phyloP scores from a whole-genome alignment of 1,139 yeast species.

The Candida frijolesensis region DNA sequence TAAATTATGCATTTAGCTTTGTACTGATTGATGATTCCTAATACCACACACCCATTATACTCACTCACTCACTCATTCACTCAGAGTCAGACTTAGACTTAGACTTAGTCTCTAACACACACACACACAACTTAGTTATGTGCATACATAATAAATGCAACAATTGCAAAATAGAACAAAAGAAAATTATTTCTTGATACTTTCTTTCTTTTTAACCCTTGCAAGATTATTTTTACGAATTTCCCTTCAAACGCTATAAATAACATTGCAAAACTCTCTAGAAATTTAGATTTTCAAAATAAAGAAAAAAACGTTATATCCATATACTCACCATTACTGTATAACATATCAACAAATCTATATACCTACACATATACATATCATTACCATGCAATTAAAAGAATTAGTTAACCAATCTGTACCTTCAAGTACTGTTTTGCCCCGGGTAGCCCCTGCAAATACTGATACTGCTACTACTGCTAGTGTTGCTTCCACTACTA shows the following conservation, averaged over 20 bases:
- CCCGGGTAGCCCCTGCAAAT: neutral
- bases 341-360: neutral
- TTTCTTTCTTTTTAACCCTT: neutral
- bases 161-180: slow-evolving; percentile 2
- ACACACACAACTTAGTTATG: neutral
- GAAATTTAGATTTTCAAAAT: neutral
- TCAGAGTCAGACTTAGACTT: neutral
- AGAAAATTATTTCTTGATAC: slow-evolving; percentile 1
- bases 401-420: slow-evolving; percentile 9
- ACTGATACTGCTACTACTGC: neutral
- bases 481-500: neutral
- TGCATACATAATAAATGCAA: neutral
- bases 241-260: neutral
- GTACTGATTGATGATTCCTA: neutral
- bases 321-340: too few species aligned
- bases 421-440: slow-evolving; percentile 1
- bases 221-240: slow-evolving; percentile 1
- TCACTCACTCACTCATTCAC: neutral
- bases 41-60: neutral
- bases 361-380: neutral
- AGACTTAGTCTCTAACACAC: neutral
- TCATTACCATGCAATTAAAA: slow-evolving; percentile 9
- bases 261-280: neutral
- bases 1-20: neutral
- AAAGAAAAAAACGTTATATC: neutral